Percentiles rank a stretch among this genome's conserved stretches.
These are phyloP conservation scores for Neotropicomus parvogracilis DNA, from an alignment of 1,284 basidiomycete species.

Conservation along the genomic window DNA sequence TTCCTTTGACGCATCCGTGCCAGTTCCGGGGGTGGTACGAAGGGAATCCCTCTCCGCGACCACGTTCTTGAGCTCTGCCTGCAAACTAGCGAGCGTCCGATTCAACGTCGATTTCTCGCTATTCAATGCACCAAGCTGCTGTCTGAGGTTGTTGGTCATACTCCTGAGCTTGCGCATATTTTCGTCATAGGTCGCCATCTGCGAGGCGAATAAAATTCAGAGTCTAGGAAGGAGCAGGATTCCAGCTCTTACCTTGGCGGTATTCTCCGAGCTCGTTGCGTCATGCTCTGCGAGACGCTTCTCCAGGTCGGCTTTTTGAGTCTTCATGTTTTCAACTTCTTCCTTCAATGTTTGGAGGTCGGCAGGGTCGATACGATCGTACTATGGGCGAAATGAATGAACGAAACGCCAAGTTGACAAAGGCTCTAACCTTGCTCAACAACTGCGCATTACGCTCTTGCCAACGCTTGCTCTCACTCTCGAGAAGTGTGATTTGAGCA, in stretches of 20 bases:
- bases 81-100: conserved; percentile 32
- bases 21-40: conserved; percentile 15
- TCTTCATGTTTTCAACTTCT: conserved; percentile 57
- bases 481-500: conserved; percentile 66
- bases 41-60: conserved; percentile 36
- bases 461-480: conserved; percentile 81
- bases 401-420: not conserved
- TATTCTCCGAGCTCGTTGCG: conserved; percentile 37
- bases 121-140: conserved; percentile 31
- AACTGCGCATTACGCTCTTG: conserved; percentile 80
- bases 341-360: conserved; percentile 81
- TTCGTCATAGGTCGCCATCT: conserved; percentile 37
- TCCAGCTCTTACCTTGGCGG: conserved; percentile 34
- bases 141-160: conserved; percentile 31
- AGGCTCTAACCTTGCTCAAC: conserved; percentile 61
- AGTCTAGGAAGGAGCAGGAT: not conserved
- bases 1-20: conserved; percentile 26
- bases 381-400: conserved; percentile 40
- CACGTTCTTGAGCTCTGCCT: conserved; percentile 33
- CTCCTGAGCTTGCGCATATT: conserved; percentile 30
- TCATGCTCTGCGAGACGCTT: conserved; percentile 39
- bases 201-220: not conserved
- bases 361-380: conserved; percentile 84
- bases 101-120: conserved; percentile 40
- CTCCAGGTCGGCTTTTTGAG: conserved; percentile 41